phyloP scores from a whole-genome alignment of 2,329 filamentous ascomycete species.

The Ophiostoma novo-ulmi region DNA sequence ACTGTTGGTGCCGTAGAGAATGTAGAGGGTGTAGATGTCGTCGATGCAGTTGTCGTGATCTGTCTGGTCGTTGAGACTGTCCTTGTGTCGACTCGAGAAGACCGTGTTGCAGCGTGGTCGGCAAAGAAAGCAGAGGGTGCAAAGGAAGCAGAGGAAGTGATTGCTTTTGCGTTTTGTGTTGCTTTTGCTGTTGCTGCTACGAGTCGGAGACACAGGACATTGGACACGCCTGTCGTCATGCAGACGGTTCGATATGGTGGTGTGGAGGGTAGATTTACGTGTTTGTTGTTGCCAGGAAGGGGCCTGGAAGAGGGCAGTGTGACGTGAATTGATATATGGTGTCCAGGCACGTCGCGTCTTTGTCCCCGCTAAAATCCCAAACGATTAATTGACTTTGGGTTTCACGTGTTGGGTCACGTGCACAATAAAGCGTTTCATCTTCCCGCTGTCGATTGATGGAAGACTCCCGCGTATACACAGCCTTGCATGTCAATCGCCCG shows the following conservation, averaged over 20 bases:
- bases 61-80: not conserved
- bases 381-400: not conserved
- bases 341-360: slow-evolving; percentile 22
- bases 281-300: slow-evolving; percentile 16
- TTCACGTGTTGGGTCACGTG: not conserved
- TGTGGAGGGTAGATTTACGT: not conserved
- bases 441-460: not conserved
- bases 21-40: not conserved
- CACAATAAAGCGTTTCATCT: not conserved
- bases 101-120: not conserved
- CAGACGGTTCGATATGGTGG: slow-evolving; percentile 23
- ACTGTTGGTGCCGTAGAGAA: too few species aligned
- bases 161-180: slow-evolving; percentile 18
- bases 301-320: not conserved
- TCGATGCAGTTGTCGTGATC: not conserved
- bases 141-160: slow-evolving; percentile 7
- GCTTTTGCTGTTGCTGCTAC: slow-evolving; percentile 21
- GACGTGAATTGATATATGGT: not conserved
- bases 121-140: not conserved
- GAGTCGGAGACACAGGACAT: slow-evolving; percentile 26
- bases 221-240: slow-evolving; percentile 29
- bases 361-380: slow-evolving; percentile 3
- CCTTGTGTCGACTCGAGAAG: not conserved
- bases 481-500: not conserved
- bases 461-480: not conserved